Evolutionary conservation across 306 rosid genomes (phyloP), one percentile per base, ranked within the genome.

Genomic region (Vachellia pachyceras): DNA sequence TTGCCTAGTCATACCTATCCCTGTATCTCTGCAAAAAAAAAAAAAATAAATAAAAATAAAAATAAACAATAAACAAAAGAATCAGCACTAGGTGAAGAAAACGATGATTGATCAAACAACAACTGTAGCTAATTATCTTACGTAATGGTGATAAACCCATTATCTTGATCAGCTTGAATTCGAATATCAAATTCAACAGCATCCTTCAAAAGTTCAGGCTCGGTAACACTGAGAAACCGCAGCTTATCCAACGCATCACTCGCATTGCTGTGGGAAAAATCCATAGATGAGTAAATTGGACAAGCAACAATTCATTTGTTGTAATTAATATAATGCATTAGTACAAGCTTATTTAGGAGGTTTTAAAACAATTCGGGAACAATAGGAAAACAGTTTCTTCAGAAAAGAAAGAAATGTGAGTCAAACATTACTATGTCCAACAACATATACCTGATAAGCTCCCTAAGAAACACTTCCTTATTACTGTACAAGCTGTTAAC

Each of bases 181-280:
- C 92, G 90, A 83, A 96, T 96, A 82, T 92, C 91, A 80, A 92
- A 90, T 76, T 92, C 98, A 78, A 85, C 83, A 14, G 86, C 97
- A 55, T 87, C 97, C 91, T 96, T 92, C 88, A 82, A 44, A 41
- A 96, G 85, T 29, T 76, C 98, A 58, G 99, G 87, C 52, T 92
- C 90, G 4, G 95, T 93, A 66, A 96, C 97, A 86, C 97, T 84
- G 68, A 96, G 87, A 88, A 93, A 92, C 44, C 97, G 93, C 86
- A 96, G 89, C 88, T 96, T 96, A 85, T 96, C 97, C 97, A 96
- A 84, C 54, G 99, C 99, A 86, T 96, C 99, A 73, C 99, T 96
- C 69, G 99, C 99, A 88, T 96, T 96, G 79, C 99, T 96, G 89
- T 60, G 22, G 58, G 58, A 45, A 75, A 73, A 73, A 67, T 42